Base-by-base conservation (phyloP, 441 rosid genomes). In the Pelargonium fulgidum region DNA sequence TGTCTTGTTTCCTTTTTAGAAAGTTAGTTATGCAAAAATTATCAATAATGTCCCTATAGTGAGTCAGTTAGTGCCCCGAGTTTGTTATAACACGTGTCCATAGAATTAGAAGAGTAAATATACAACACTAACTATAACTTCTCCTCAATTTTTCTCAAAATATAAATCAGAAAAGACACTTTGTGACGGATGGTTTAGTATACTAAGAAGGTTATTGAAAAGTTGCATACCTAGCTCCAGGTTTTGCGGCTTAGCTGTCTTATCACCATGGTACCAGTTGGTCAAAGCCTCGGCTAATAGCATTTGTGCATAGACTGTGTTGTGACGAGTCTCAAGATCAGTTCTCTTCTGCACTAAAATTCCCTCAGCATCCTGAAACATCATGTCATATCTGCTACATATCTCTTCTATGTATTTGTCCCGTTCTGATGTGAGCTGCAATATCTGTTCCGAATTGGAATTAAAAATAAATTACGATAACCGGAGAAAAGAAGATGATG, bases 321-420 rank as follows among this genome's bases (percentile, higher is more conserved):
- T 26, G 26, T 45, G n/a, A 20, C 68, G 70, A 24, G 71, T 10
- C n/a, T 36, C 41, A 20, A 56, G 54, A 29, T 73, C 71, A n/a
- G 12, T 66, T 24, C 4, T 70, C 63, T 14, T 70, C 54, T 67
- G 71, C 58, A n/a, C 16, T 12, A 67, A 52, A 17, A 65, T 42
- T 54, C 24, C 39, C 20, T 76, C 73, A 39, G 77, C 77, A 48
- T 67, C 71, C 66, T 65, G 73, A 64, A 73, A 24, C 42, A 76
- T 50, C 48, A 39, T 1, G n/a, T 64, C 68, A 65, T 72, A 73
- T 66, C 73, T 79, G 39, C 68, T 70, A 17, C 5, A 0, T 41
- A 76, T 61, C 63, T 76, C 75, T 68, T 70, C 73, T 12, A 73
- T 58, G 48, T 70, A 77, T 70, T 52, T 64, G 19, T 70, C 48